Base-by-base conservation (phyloP, 2,329 filamentous ascomycete genomes). In the Colletotrichum falcatum region DNA sequence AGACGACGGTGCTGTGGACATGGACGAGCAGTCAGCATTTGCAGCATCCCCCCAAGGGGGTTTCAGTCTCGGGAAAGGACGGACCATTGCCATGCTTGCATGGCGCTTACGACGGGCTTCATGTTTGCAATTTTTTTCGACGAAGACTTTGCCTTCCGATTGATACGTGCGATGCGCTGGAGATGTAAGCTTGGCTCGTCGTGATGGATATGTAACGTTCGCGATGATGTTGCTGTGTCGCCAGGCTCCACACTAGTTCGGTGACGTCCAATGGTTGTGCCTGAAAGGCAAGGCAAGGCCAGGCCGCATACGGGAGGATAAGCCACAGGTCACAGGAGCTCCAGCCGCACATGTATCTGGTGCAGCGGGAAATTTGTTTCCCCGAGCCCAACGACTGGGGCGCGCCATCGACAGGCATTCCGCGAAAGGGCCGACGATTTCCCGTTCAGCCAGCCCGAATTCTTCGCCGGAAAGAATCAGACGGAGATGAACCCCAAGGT, bases 21-120 rank as follows among this genome's bases (percentile, higher is more conserved):
- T 6, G 35, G 39, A 37, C 53, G 26, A 26, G 20, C 23, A 44
- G 26, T 61, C 35, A 66, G 68, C 26, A 56, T 61, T 61, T 55
- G 20, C 23, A 44, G 49, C 33, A 33, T 44, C 39, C 16, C 28
- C n/a, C 16, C 7, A 23, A 18, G 30, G 37, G 54, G 30, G 20
- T 28, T 51, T 26, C 49, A 54, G n/a, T 49, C 46, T 61, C 14
- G 26, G 48, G 44, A n/a, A 48, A 64, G 23, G 70, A 81, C 90
- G 79, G 86, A 98, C 95, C 95, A 97, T 85, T 91, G 94, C 94
- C 95, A 98, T 78, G 95, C 95, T 85, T 97, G 95, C 85, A 95
- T 89, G 75, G 94, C 91, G 79, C 94, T 92, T 76, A 98, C 93
- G 79, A 98, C 86, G 76, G 95, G 95, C 91, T 98, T 98, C 95